Conservation (phyloP, 2,329 filamentous ascomycete genomes). For the Cytospora piceae region DNA sequence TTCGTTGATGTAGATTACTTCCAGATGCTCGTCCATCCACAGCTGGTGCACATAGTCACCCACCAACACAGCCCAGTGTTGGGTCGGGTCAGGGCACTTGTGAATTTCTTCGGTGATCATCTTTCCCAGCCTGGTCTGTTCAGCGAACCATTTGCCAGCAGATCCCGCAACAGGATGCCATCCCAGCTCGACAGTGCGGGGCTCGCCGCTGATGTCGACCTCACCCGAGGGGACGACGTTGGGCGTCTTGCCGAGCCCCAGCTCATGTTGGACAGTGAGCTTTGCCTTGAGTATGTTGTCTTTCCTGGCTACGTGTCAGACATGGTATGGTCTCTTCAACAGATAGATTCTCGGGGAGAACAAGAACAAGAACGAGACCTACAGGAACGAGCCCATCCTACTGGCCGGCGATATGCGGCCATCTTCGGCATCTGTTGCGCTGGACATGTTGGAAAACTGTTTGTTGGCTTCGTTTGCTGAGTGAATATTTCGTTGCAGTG, state of each 20-base stretch:
- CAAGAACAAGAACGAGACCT: background rate
- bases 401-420: slow-evolving; percentile 22
- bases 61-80: slow-evolving; percentile 63
- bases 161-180: slow-evolving; percentile 63
- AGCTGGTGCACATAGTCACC: slow-evolving; percentile 59
- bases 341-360: no score
- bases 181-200: slow-evolving; percentile 55
- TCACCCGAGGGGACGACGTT: slow-evolving; percentile 48
- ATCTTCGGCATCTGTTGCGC: slow-evolving; percentile 10
- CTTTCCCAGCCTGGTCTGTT: slow-evolving; percentile 58
- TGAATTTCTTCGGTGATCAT: slow-evolving; percentile 59
- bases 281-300: slow-evolving; percentile 46
- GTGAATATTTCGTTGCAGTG: background rate
- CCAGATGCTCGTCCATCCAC: slow-evolving; percentile 58
- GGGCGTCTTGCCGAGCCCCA: slow-evolving; percentile 49
- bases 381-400: slow-evolving; percentile 26
- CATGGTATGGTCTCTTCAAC: background rate
- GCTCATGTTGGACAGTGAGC: slow-evolving; percentile 45
- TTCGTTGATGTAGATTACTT: slow-evolving; percentile 61
- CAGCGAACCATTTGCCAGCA: slow-evolving; percentile 62
- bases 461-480: background rate
- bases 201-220: slow-evolving; percentile 42
- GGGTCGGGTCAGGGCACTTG: slow-evolving; percentile 60
- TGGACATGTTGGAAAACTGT: slow-evolving; percentile 9
- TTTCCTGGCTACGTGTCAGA: slow-evolving; percentile 29